A percentile compares a stretch with the other conserved stretches of the same genome.
phyloP scores from a whole-genome alignment of 495 filamentous ascomycete genomes.

The Alectoria sarmentosa region DNA sequence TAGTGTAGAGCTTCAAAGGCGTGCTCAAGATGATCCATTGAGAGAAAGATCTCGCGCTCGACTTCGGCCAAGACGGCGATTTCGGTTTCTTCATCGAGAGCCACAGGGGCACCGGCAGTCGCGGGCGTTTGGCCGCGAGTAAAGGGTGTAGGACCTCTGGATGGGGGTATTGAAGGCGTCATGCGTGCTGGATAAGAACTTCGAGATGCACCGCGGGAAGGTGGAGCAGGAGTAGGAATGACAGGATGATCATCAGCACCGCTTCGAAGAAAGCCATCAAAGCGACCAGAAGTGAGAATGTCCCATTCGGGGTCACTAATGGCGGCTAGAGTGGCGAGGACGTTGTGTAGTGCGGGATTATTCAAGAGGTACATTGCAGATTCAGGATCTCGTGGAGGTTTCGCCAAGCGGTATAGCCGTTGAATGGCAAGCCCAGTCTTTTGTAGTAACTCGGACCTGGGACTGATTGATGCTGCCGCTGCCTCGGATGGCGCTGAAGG shows the following conservation, averaged over 20 bases:
- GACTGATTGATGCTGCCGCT: constrained; percentile 36
- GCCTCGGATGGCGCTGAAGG: constrained; percentile 19
- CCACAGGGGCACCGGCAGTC: constrained; percentile 59
- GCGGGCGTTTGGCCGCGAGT: constrained; percentile 37
- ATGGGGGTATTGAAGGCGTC: constrained; percentile 16
- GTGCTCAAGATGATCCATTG: constrained; percentile 92
- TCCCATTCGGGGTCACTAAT: constrained; percentile 92
- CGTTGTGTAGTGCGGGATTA: constrained; percentile 72
- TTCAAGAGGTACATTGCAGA: constrained; percentile 82
- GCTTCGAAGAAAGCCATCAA: constrained; percentile 94
- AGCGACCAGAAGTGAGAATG: constrained; percentile 88
- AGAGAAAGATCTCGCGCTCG: constrained; percentile 84
- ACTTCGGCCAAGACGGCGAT: constrained; percentile 83
- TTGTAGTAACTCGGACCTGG: constrained; percentile 59
- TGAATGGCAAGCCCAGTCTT: constrained; percentile 71
- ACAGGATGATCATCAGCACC: constrained; percentile 62
- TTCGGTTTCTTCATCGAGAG: constrained; percentile 90
- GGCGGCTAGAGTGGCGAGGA: constrained; percentile 78
- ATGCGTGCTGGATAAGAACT: constrained; percentile 35
- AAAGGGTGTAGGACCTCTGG: constrained; percentile 40
- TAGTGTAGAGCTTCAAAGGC: constrained; percentile 88
- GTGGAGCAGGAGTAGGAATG: constrained; percentile 27
- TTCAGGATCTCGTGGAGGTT: constrained; percentile 73
- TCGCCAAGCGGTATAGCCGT: constrained; percentile 68
- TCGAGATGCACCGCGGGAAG: constrained; percentile 43